phyloP scores from a whole-genome alignment of 1,284 basidiomycete species.

The Sanguinoderma infundibulare region DNA sequence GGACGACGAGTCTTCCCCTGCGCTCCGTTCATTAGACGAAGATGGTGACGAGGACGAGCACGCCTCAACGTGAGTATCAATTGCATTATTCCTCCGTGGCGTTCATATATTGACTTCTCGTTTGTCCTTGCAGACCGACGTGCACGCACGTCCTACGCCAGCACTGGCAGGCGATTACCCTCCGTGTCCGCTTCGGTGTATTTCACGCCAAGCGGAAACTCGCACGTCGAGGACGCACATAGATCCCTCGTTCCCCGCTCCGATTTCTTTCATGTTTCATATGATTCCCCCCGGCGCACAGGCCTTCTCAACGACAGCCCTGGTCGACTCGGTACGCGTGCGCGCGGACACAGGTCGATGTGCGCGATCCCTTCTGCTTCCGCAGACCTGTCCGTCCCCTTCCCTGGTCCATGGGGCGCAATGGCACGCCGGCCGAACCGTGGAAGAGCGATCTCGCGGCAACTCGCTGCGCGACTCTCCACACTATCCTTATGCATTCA shows the following conservation, averaged over 20 bases:
- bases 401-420: constrained; percentile 9
- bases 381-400: constrained; percentile 8
- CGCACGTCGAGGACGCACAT: constrained; percentile 22
- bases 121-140: constrained; percentile 46
- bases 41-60: constrained; percentile 32
- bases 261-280: neutral
- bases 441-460: constrained; percentile 17
- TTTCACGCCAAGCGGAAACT: constrained; percentile 56
- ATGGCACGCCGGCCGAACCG: constrained; percentile 20
- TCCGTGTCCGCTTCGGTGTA: constrained; percentile 58
- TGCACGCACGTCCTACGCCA: constrained; percentile 55
- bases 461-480: constrained; percentile 12
- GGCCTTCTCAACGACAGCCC: constrained; percentile 16
- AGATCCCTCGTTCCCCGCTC: constrained; percentile 10
- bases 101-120: neutral
- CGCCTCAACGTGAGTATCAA: constrained; percentile 34
- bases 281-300: constrained; percentile 18
- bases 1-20: constrained; percentile 21
- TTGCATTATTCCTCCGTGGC: neutral
- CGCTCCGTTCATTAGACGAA: constrained; percentile 19
- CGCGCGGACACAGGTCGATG: constrained; percentile 24
- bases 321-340: constrained; percentile 25
- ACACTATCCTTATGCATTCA: constrained; percentile 30
- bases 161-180: constrained; percentile 61
- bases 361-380: constrained; percentile 10